Conservation (phyloP, 2,329 filamentous ascomycete species). For the Exophiala bonariae region DNA sequence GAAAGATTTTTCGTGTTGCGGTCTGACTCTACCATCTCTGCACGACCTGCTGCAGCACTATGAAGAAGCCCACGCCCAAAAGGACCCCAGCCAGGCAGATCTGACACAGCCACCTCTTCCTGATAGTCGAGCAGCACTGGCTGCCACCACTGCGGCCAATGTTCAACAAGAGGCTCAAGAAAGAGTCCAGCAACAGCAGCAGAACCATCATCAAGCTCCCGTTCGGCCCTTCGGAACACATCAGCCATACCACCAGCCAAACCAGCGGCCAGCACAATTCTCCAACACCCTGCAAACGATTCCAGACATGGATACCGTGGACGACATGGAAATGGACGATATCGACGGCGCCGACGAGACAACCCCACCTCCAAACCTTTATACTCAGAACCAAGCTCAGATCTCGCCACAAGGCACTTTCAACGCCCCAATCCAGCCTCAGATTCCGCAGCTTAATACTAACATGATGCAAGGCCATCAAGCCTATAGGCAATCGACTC, state of each 20-base stretch:
- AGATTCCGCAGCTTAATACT: conserved; percentile 73
- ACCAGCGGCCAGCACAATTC: conserved; percentile 23
- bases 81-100: conserved; percentile 54
- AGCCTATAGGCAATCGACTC: conserved; percentile 80
- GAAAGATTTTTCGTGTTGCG: conserved; percentile 95
- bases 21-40: conserved; percentile 81
- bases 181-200: conserved; percentile 34
- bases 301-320: conserved; percentile 47
- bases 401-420: conserved; percentile 65
- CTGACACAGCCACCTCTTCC: conserved; percentile 45
- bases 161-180: conserved; percentile 53
- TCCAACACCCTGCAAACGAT: conserved; percentile 33
- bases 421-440: conserved; percentile 52
- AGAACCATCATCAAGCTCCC: conserved; percentile 23
- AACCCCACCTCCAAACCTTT: conserved; percentile 37
- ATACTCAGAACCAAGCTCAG: conserved; percentile 63
- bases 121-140: conserved; percentile 53
- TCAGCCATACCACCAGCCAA: conserved; percentile 21
- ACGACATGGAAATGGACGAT: conserved; percentile 97
- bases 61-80: conserved; percentile 86
- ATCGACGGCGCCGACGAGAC: conserved; percentile 45
- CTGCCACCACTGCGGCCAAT: conserved; percentile 42
- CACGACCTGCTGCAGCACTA: conserved; percentile 97
- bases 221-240: conserved; percentile 29
- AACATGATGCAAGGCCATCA: conserved; percentile 74